These are phyloP conservation scores for Sugiyamaella boreocaroliniensis DNA, from an alignment of 805 yeast genomes.

Conservation along the genomic window DNA sequence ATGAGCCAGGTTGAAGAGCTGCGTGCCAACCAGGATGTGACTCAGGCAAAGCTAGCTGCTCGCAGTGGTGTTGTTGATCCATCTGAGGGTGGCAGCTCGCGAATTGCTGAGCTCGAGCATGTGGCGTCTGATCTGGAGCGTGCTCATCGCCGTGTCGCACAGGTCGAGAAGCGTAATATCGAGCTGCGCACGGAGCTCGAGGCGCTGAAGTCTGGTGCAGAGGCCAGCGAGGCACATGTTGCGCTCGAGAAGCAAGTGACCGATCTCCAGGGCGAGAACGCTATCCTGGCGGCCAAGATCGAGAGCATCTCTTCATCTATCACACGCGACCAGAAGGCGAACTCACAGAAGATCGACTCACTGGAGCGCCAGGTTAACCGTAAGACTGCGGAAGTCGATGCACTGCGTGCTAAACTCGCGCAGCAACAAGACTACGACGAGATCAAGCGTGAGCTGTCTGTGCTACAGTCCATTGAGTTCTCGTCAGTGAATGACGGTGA, in stretches of 20 bases:
- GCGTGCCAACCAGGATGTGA: constrained; percentile 56
- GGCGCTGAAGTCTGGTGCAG: constrained; percentile 40
- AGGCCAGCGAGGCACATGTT: constrained; percentile 20
- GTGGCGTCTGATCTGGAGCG: constrained; percentile 70
- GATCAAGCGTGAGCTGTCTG: constrained; percentile 64
- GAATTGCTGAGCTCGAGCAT: constrained; percentile 46
- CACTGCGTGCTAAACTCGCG: constrained; percentile 44
- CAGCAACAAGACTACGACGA: constrained; percentile 69
- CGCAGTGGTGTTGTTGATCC: constrained; percentile 6
- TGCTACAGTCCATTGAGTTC: constrained; percentile 69
- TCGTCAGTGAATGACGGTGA: constrained; percentile 34
- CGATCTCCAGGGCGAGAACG: constrained; percentile 48
- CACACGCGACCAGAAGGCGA: constrained; percentile 19
- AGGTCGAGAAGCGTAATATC: constrained; percentile 72
- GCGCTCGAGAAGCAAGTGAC: constrained; percentile 15
- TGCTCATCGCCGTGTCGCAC: constrained; percentile 58
- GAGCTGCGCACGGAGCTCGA: constrained; percentile 62
- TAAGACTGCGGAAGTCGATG: constrained; percentile 44
- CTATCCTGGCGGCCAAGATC: constrained; percentile 49
- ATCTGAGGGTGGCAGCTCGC: constrained; percentile 11
- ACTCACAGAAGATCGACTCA: constrained; percentile 33
- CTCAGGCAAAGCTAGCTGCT: constrained; percentile 43
- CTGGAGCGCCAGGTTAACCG: constrained; percentile 43
- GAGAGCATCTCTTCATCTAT: constrained; percentile 39
- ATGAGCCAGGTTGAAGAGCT: constrained; percentile 47